Conservation (phyloP, 768 basidiomycete species). For the Megacollybia marginata region DNA sequence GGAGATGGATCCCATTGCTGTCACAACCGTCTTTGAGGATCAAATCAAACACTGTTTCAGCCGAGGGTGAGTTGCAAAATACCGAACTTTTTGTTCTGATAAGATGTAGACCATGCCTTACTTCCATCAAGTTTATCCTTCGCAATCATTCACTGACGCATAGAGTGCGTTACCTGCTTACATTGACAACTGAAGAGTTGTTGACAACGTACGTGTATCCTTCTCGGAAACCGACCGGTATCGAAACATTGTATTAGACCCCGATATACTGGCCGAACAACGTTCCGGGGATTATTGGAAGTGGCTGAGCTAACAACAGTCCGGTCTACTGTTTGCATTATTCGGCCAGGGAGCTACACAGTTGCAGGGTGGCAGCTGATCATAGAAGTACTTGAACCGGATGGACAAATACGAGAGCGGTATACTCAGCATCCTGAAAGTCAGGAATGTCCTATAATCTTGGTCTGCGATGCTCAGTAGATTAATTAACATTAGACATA, state of each 20-base stretch:
- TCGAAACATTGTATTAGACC: slow-evolving; percentile 39
- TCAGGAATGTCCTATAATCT: neutral
- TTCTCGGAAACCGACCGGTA: slow-evolving; percentile 4
- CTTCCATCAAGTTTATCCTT: slow-evolving; percentile 48
- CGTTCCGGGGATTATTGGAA: slow-evolving; percentile 50
- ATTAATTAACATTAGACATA: neutral
- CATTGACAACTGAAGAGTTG: slow-evolving; percentile 25
- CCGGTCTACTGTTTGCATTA: slow-evolving; percentile 48
- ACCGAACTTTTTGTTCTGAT: slow-evolving; percentile 1
- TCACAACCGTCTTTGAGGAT: slow-evolving; percentile 37
- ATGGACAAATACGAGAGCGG: neutral
- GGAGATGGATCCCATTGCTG: slow-evolving; percentile 69
- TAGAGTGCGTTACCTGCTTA: slow-evolving; percentile 50
- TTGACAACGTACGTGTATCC: slow-evolving; percentile 12
- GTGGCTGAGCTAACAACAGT: slow-evolving; percentile 40
- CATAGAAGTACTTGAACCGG: slow-evolving; percentile 46
- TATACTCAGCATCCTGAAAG: neutral
- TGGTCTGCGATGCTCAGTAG: neutral
- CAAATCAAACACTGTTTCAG: slow-evolving; percentile 58
- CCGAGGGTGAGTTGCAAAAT: slow-evolving; percentile 45
- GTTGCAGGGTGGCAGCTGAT: slow-evolving; percentile 66
- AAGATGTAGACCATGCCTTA: slow-evolving; percentile 41
- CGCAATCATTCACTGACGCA: slow-evolving; percentile 69
- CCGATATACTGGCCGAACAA: slow-evolving; percentile 59
- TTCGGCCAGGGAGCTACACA: slow-evolving; percentile 56